Evolutionary conservation across 2,329 filamentous ascomycete genomes (phyloP), one percentile per base, ranked within the genome.

Genomic region (Pleoardoris graminearum): DNA sequence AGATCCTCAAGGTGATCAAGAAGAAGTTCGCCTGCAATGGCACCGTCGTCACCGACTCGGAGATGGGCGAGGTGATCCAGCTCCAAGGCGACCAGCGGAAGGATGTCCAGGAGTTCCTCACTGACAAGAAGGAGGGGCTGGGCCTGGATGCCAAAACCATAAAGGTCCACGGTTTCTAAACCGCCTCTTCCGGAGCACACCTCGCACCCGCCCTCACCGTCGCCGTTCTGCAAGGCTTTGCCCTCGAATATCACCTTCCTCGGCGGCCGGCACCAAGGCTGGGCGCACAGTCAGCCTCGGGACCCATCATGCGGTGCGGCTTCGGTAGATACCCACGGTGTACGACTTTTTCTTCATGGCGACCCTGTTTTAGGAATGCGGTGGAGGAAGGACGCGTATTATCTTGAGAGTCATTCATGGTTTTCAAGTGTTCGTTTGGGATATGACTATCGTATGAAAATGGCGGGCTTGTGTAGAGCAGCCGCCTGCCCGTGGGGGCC

Each of bases 21-120:
- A 97, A 97, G 86, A 94, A 96, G 77, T 97, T 97, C 74, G 93
- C 94, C 79, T 97, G 93, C 90, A 97, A 99, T 97, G 94, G 94
- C 85, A 97, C 92, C 80, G 95, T 97, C 77, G 92, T 97, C 79
- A 86, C 86, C 75, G 93, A 97, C 80, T 85, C 84, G 69, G 91
- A 96, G 80, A 96, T 97, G 90, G 93, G 93, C 76, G 92, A 97
- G 84, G 93, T 97, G 84, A 97, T 99, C 75, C 94, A 99, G 84
- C 89, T 99, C 74, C 94, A 99, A 80, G 94, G 94, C 72, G 94
- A 99, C 78, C 94, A 99, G 84, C 93, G 94, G 80, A 96, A 96
- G 81, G 91, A 96, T 85, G 90, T 97, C 76, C 90, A 95, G 78
- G 91, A 97, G 75, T 99, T 97, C 82, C 87, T 97, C 78, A 86